Percentiles rank a stretch among this genome's conserved stretches.
phyloP scores from a whole-genome alignment of 2,329 filamentous ascomycete species.

The Monosporascus cannonballus region DNA sequence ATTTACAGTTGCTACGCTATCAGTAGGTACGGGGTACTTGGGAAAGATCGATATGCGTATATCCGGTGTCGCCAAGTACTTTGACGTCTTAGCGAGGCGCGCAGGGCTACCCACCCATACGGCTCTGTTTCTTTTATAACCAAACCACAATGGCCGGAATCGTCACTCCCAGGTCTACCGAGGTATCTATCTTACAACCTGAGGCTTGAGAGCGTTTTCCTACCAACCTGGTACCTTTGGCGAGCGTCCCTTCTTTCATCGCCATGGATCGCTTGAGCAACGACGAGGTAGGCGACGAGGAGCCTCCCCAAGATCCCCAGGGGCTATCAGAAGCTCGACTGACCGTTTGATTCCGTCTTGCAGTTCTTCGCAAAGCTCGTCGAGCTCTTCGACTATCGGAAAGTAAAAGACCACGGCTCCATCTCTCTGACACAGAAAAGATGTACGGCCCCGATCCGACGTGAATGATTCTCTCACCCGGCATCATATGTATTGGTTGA shows the following conservation, averaged over 20 bases:
- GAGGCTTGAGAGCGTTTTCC: background rate
- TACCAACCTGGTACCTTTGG: background rate
- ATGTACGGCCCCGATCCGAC: constrained; percentile 38
- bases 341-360: background rate
- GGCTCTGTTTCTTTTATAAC: background rate
- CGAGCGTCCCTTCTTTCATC: background rate
- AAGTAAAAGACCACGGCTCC: constrained; percentile 65
- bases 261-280: constrained; percentile 48
- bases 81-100: constrained; percentile 3
- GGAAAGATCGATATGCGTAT: background rate
- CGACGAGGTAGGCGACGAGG: constrained; percentile 45
- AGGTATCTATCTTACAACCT: background rate
- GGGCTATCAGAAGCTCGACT: constrained; percentile 1
- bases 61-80: background rate
- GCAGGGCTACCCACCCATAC: background rate
- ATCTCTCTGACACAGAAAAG: constrained; percentile 74
- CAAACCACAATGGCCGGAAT: background rate
- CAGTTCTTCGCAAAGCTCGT: constrained; percentile 70
- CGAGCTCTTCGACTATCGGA: constrained; percentile 61
- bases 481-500: no score
- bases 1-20: no score
- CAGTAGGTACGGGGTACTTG: no score
- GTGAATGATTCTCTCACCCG: no score
- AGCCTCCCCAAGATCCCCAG: no score
- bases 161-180: background rate